A percentile compares a stretch with the other conserved stretches of the same genome.
These are phyloP conservation scores for Aspergillus phoenicis DNA, from an alignment of 2,329 filamentous ascomycete genomes.

Conservation along the genomic window DNA sequence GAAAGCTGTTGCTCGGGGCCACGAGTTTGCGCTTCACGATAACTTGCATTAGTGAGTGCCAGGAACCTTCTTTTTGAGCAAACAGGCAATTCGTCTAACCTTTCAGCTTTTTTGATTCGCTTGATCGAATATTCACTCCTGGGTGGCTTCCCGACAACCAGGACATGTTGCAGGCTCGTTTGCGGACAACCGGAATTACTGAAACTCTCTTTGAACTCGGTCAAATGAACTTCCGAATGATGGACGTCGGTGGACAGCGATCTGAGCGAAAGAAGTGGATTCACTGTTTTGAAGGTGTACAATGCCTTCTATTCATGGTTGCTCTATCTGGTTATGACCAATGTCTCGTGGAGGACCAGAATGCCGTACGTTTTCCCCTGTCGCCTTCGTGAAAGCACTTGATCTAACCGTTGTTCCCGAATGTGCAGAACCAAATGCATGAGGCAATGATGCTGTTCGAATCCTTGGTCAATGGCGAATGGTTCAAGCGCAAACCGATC, in stretches of 20 bases:
- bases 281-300: slow-evolving; percentile 92
- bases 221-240: slow-evolving; percentile 93
- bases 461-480: slow-evolving; percentile 81
- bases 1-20: slow-evolving; percentile 85
- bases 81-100: slow-evolving; percentile 10
- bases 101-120: slow-evolving; percentile 75
- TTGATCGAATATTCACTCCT: slow-evolving; percentile 73
- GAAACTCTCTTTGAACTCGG: slow-evolving; percentile 93
- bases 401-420: slow-evolving; percentile 18
- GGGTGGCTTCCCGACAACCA: slow-evolving; percentile 90
- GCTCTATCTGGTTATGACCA: slow-evolving; percentile 97
- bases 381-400: neutral
- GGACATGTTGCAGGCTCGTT: slow-evolving; percentile 84
- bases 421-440: slow-evolving; percentile 80
- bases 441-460: slow-evolving; percentile 86
- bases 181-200: slow-evolving; percentile 93
- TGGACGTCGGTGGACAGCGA: slow-evolving; percentile 88
- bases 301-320: slow-evolving; percentile 88
- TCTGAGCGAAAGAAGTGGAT: slow-evolving; percentile 98
- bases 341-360: slow-evolving; percentile 92
- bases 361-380: slow-evolving; percentile 69
- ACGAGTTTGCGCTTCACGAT: slow-evolving; percentile 95
- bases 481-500: slow-evolving; percentile 79
- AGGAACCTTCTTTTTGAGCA: neutral
- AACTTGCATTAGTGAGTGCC: slow-evolving; percentile 83